A percentile compares a stretch with the other conserved stretches of the same genome.
Conservation (phyloP, 73 alveolate genomes). For the Paramecium pentaurelia region DNA sequence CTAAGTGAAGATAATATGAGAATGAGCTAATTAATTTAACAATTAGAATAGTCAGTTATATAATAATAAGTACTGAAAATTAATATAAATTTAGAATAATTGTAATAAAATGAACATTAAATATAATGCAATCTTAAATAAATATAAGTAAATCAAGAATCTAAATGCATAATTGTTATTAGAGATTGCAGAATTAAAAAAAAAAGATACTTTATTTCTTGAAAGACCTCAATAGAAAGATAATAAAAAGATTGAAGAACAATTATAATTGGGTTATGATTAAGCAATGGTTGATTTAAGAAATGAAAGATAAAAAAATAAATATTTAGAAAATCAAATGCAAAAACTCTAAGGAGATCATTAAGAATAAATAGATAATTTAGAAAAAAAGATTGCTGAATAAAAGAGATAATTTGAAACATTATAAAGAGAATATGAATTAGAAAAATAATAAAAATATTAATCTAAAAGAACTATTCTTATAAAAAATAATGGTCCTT, state of each 20-base stretch:
- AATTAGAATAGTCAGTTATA: neutral
- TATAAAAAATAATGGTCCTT: neutral
- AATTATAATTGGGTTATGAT: neutral
- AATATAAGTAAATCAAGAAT: neutral
- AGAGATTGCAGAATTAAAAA: neutral
- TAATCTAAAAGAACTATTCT: neutral
- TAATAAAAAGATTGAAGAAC: neutral
- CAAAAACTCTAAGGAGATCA: neutral
- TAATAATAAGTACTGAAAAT: neutral
- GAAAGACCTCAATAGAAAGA: neutral
- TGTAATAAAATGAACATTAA: neutral
- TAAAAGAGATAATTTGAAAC: neutral
- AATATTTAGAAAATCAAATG: conserved; percentile 12
- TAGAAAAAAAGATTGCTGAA: neutral
- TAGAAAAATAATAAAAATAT: neutral
- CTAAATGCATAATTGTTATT: neutral
- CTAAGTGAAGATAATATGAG: conserved; percentile 14
- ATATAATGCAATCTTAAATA: conserved; percentile 17
- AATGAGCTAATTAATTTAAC: neutral
- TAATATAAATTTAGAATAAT: neutral
- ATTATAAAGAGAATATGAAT: neutral
- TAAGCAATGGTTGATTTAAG: neutral
- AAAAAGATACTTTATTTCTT: neutral
- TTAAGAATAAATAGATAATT: neutral
- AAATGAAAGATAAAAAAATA: neutral